Evolutionary conservation across 139 green algal genomes (phyloP).

Genomic region (Auxenochlorella pyrenoidosa): DNA sequence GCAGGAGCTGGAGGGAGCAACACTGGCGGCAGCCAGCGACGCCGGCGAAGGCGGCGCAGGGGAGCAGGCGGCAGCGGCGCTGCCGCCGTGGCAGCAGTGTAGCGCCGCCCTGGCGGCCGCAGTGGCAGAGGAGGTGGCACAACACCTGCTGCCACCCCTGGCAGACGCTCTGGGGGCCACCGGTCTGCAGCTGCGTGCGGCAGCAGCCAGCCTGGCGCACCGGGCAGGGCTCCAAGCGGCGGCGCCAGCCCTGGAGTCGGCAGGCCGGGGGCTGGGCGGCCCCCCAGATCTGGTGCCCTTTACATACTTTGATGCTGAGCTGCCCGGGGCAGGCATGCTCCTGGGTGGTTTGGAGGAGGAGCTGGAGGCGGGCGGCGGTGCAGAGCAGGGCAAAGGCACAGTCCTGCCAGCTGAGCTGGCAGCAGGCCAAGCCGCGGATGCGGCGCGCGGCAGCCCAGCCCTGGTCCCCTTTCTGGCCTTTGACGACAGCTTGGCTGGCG

Average conservation of each 20-base stretch:
- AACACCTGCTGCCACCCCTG: conserved; percentile 17
- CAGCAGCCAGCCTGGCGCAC: conserved; percentile 18
- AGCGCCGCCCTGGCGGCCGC: neutral
- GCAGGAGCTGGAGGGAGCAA: conserved; percentile 1
- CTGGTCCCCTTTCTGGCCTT: conserved; percentile 36
- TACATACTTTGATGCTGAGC: conserved; percentile 7
- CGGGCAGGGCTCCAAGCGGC: neutral
- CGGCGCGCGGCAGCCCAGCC: neutral
- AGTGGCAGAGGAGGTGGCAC: neutral
- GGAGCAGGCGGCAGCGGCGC: neutral
- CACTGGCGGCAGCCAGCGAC: neutral
- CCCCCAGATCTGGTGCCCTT: conserved; percentile 20
- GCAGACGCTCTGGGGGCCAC: neutral
- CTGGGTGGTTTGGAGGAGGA: conserved; percentile 12
- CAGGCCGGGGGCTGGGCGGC: too few relatives aligned
- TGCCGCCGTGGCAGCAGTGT: conserved; percentile 6
- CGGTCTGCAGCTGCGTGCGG: conserved; percentile 1
- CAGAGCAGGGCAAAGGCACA: neutral
- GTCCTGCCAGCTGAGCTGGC: neutral
- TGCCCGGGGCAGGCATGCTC: conserved; percentile 14
- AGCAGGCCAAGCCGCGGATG: neutral
- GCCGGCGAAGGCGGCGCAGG: neutral
- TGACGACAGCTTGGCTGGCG: conserved; percentile 12
- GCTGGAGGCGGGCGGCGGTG: neutral
- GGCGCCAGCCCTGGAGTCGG: neutral